phyloP scores from a whole-genome alignment of 495 filamentous ascomycete species.

The Penicillium salamii region DNA sequence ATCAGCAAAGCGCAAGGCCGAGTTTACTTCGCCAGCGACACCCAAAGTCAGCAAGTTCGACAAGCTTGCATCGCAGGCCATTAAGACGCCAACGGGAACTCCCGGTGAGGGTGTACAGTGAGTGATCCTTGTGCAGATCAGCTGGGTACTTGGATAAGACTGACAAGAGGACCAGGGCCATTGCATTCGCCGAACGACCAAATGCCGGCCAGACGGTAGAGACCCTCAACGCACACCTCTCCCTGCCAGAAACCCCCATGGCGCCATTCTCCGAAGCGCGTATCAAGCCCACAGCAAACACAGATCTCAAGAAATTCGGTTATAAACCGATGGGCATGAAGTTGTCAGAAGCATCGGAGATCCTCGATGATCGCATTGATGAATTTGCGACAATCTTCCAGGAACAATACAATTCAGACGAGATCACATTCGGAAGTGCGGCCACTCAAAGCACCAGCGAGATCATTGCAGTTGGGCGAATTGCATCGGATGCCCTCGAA shows the following conservation, averaged over 20 bases:
- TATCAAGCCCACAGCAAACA: constrained; percentile 75
- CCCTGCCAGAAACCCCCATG: constrained; percentile 64
- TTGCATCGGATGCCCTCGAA: constrained; percentile 79
- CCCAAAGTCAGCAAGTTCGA: constrained; percentile 50
- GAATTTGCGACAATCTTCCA: constrained; percentile 73
- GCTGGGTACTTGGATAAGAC: no score
- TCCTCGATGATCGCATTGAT: constrained; percentile 92
- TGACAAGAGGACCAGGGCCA: constrained; percentile 33
- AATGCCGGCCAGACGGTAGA: constrained; percentile 81
- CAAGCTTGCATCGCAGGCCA: constrained; percentile 31
- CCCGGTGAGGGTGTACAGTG: constrained; percentile 31
- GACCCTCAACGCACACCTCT: constrained; percentile 74
- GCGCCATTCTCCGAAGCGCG: constrained; percentile 71
- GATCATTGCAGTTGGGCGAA: constrained; percentile 85
- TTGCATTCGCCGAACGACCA: constrained; percentile 66
- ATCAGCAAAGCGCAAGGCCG: constrained; percentile 61
- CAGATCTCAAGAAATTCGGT: constrained; percentile 82
- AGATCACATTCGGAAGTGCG: constrained; percentile 83
- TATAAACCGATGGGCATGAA: constrained; percentile 95
- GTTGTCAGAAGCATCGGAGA: constrained; percentile 83
- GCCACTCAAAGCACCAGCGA: constrained; percentile 79
- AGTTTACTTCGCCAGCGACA: constrained; percentile 54
- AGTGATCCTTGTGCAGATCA: no score
- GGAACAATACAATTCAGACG: constrained; percentile 69
- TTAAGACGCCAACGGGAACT: constrained; percentile 27